These are phyloP conservation scores for Neostapfia colusana DNA, from an alignment of 176 grass and related monocot genomes.

Conservation along the genomic window DNA sequence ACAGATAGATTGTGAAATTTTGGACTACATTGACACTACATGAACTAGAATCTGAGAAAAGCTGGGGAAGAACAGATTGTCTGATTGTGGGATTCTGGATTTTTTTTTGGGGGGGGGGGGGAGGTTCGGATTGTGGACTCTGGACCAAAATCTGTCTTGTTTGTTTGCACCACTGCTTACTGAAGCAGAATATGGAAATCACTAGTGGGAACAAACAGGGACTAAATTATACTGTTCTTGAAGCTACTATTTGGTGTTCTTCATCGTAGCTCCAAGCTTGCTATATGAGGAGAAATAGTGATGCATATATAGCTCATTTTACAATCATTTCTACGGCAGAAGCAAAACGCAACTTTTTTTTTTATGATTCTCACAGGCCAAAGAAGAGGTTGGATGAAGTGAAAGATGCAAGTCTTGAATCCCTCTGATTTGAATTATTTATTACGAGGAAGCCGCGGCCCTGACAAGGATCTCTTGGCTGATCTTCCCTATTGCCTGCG, in stretches of 20 bases:
- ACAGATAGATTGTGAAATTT: too few relatives aligned
- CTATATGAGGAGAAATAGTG: neutral
- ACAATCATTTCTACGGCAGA: neutral
- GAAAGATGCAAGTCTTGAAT: conserved; percentile 40
- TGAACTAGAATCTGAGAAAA: too few relatives aligned
- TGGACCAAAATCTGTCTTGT: too few relatives aligned
- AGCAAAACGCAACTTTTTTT: neutral
- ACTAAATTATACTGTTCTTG: neutral
- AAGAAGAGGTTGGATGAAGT: conserved; percentile 54
- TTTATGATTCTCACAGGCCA: conserved; percentile 4
- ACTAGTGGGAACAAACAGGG: too few relatives aligned
- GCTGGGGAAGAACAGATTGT: too few relatives aligned
- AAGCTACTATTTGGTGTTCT: neutral
- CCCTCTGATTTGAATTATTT: conserved; percentile 12
- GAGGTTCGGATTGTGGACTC: too few relatives aligned
- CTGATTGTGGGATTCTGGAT: too few relatives aligned
- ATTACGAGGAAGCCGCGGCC: neutral
- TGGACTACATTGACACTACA: too few relatives aligned
- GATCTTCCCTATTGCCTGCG: neutral
- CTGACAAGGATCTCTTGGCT: neutral
- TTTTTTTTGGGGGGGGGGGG: too few relatives aligned
- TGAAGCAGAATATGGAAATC: too few relatives aligned
- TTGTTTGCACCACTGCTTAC: too few relatives aligned
- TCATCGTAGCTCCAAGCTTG: neutral
- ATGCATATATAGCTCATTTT: neutral